A percentile compares a stretch with the other conserved stretches of the same genome.
Evolutionary conservation across 805 yeast genomes (phyloP).

Genomic region (Clavispora phyllophila): DNA sequence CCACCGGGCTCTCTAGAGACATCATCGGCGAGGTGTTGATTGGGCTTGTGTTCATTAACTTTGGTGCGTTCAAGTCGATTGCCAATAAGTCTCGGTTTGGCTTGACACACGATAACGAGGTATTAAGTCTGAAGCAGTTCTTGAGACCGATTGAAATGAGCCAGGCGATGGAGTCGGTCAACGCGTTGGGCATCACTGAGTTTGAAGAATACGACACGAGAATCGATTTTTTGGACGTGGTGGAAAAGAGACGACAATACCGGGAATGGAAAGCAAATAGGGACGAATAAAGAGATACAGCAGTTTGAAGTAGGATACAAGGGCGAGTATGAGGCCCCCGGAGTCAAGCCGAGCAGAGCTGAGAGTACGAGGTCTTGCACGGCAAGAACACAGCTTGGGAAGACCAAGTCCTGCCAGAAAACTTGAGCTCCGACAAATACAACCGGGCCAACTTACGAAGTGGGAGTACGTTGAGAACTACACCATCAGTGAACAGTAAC

Average conservation of each 20-base stretch:
- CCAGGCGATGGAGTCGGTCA: conserved; percentile 44
- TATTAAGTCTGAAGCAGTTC: conserved; percentile 24
- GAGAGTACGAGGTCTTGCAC: too few species aligned
- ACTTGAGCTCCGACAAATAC: too few species aligned
- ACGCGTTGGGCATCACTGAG: conserved; percentile 43
- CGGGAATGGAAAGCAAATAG: conserved; percentile 22
- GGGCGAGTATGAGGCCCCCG: too few species aligned
- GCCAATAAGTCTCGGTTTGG: conserved; percentile 11
- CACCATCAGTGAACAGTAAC: too few species aligned
- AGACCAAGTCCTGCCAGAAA: too few species aligned
- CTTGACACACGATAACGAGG: conserved; percentile 20
- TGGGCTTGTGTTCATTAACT: conserved; percentile 41
- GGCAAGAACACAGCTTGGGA: too few species aligned
- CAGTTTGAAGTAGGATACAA: too few species aligned
- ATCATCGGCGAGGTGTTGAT: conserved; percentile 46
- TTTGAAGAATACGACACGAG: conserved; percentile 47
- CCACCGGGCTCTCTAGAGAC: conserved; percentile 37
- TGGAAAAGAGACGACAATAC: conserved; percentile 41
- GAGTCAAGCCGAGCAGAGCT: too few species aligned
- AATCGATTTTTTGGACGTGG: conserved; percentile 48
- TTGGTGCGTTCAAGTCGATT: conserved; percentile 34
- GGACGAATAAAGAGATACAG: background rate
- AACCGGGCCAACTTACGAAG: too few species aligned
- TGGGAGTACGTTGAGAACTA: too few species aligned
- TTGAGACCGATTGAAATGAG: conserved; percentile 44